Conservation (phyloP, 1,284 basidiomycete genomes). For the Filobasidium uniguttulatum region DNA sequence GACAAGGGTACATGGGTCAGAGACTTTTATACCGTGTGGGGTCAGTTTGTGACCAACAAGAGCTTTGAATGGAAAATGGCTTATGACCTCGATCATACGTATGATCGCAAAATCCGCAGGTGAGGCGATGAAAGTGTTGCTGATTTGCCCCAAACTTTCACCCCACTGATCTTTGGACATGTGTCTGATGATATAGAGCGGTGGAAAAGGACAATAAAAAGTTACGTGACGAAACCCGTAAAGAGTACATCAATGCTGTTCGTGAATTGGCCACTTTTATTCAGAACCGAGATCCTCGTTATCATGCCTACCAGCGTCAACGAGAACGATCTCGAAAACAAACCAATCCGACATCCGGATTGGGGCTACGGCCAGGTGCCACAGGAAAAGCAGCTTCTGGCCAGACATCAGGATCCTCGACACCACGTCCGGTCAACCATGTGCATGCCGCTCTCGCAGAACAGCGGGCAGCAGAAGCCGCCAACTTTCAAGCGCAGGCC, state of each 20-base stretch:
- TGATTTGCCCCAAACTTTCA: not conserved
- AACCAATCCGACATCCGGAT: constrained; percentile 15
- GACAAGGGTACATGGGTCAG: constrained; percentile 42
- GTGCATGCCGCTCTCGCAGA: constrained; percentile 20
- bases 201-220: constrained; percentile 98
- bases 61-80: constrained; percentile 79
- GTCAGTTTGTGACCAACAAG: constrained; percentile 75
- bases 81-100: constrained; percentile 71
- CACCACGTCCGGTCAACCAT: not conserved
- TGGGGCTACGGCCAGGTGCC: too few species aligned
- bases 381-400: constrained; percentile 12
- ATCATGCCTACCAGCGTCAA: constrained; percentile 54
- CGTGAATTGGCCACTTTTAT: constrained; percentile 74
- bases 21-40: constrained; percentile 76
- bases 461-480: constrained; percentile 23
- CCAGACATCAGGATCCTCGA: constrained; percentile 10
- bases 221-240: constrained; percentile 66
- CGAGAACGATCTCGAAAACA: constrained; percentile 33
- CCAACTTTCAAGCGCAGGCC: constrained; percentile 23
- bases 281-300: constrained; percentile 85
- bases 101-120: constrained; percentile 71
- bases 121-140: constrained; percentile 23
- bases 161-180: not conserved
- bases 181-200: constrained; percentile 41
- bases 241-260: constrained; percentile 87